Evolutionary conservation across 2,329 filamentous ascomycete genomes (phyloP).

Genomic region (Xylariaceae sp.): DNA sequence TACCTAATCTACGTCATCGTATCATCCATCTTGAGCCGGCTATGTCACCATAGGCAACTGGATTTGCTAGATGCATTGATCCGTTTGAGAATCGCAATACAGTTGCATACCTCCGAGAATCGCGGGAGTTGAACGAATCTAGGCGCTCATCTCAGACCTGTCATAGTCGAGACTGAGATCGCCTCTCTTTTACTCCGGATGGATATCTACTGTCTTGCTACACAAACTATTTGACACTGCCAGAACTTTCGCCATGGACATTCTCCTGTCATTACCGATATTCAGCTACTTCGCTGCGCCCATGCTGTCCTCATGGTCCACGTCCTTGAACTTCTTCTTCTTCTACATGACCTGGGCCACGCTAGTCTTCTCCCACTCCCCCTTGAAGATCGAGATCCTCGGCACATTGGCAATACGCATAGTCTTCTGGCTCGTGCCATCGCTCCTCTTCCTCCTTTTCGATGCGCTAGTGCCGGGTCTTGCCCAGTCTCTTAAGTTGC

Average conservation of each 20-base stretch:
- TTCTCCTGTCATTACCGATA: conserved; percentile 68
- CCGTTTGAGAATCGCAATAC: too few relatives aligned
- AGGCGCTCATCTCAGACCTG: too few relatives aligned
- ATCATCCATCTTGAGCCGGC: too few relatives aligned
- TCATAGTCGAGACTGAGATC: too few relatives aligned
- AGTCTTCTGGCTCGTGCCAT: conserved; percentile 69
- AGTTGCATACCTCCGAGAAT: too few relatives aligned
- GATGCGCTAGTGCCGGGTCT: conserved; percentile 68
- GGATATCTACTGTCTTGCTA: too few relatives aligned
- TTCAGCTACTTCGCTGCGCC: conserved; percentile 63
- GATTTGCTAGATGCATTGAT: too few relatives aligned
- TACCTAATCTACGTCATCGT: too few relatives aligned
- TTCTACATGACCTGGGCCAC: conserved; percentile 90
- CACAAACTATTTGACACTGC: background rate
- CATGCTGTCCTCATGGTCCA: conserved; percentile 63
- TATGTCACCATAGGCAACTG: too few relatives aligned
- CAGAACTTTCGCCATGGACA: conserved; percentile 46
- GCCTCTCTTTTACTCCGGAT: too few relatives aligned
- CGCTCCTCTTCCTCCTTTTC: conserved; percentile 66
- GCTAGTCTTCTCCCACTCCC: conserved; percentile 70
- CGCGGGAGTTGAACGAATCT: too few relatives aligned
- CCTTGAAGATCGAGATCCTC: conserved; percentile 69
- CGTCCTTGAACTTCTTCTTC: conserved; percentile 79
- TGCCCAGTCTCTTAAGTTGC: conserved; percentile 64
- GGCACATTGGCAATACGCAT: conserved; percentile 64